Percentiles rank a stretch among this genome's conserved stretches.
phyloP scores from a whole-genome alignment of 768 basidiomycete species.

The Xerocomus potaroensis region DNA sequence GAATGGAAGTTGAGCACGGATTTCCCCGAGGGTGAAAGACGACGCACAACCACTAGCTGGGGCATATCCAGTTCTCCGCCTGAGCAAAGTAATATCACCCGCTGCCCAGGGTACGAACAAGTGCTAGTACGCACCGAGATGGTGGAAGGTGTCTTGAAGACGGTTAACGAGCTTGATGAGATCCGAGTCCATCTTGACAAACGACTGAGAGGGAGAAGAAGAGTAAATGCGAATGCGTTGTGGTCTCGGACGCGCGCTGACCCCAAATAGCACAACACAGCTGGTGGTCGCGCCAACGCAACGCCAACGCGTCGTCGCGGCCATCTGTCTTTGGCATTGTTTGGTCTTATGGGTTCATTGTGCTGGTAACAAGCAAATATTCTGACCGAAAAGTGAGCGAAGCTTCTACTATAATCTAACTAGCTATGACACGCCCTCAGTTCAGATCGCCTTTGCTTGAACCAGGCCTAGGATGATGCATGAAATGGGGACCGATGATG shows the following conservation, averaged over 20 bases:
- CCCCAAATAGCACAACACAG: not conserved
- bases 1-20: not conserved
- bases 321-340: constrained; percentile 26
- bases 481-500: not conserved
- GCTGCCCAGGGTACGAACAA: constrained; percentile 1
- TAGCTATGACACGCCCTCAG: constrained; percentile 9
- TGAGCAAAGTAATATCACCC: constrained; percentile 28
- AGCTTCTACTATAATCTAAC: constrained; percentile 28
- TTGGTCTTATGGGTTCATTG: constrained; percentile 9
- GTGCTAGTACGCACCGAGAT: constrained; percentile 58
- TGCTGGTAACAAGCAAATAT: constrained; percentile 6
- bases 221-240: constrained; percentile 1
- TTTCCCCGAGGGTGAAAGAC: not conserved
- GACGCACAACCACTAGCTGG: constrained; percentile 80
- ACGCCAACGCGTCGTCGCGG: constrained; percentile 32
- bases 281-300: constrained; percentile 23
- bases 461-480: constrained; percentile 61
- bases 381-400: not conserved
- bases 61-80: constrained; percentile 93
- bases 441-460: constrained; percentile 87
- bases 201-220: constrained; percentile 1
- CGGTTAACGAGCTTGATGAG: constrained; percentile 93
- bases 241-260: constrained; percentile 16
- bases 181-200: constrained; percentile 79
- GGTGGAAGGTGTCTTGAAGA: constrained; percentile 89